These are phyloP conservation scores for Diaporthe vaccinii DNA, from an alignment of 2,329 filamentous ascomycete species.

Conservation along the genomic window DNA sequence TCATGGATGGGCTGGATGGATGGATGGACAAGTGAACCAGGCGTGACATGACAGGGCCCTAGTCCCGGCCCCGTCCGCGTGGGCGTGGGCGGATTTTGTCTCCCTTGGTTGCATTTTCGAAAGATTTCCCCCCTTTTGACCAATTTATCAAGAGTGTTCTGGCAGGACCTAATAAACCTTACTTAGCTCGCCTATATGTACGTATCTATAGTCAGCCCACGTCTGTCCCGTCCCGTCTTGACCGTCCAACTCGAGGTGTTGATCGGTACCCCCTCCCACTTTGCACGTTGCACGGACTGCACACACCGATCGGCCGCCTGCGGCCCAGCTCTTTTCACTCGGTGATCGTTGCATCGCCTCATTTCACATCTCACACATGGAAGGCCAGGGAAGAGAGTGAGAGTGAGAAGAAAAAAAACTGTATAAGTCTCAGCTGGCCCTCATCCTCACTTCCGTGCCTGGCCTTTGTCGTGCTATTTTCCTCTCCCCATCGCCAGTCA, in stretches of 20 bases:
- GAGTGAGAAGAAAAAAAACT: background rate
- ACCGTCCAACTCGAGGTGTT: constrained; percentile 11
- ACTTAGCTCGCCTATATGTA: constrained; percentile 7
- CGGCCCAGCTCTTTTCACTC: constrained; percentile 15
- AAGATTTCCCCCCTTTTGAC: constrained; percentile 19
- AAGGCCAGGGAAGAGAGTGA: background rate
- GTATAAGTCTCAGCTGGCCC: constrained; percentile 35
- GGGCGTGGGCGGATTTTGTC: constrained; percentile 6
- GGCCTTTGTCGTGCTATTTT: background rate
- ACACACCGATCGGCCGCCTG: constrained; percentile 32
- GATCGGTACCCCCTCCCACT: constrained; percentile 19
- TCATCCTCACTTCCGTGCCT: background rate
- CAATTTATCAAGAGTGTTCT: constrained; percentile 11
- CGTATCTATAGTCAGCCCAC: constrained; percentile 19
- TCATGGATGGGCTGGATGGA: constrained; percentile 9
- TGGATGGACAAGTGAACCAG: background rate
- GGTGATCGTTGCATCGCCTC: constrained; percentile 32
- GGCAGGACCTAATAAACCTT: constrained; percentile 21
- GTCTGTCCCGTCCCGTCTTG: constrained; percentile 15
- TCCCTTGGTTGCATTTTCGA: constrained; percentile 13
- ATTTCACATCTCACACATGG: constrained; percentile 30
- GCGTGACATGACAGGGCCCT: constrained; percentile 25
- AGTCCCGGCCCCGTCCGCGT: constrained; percentile 29
- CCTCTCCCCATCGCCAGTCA: constrained; percentile 12
- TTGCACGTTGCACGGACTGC: constrained; percentile 33